These are phyloP conservation scores for Phanerodontia chrysosporium DNA, from an alignment of 768 basidiomycete species.

Conservation along the genomic window DNA sequence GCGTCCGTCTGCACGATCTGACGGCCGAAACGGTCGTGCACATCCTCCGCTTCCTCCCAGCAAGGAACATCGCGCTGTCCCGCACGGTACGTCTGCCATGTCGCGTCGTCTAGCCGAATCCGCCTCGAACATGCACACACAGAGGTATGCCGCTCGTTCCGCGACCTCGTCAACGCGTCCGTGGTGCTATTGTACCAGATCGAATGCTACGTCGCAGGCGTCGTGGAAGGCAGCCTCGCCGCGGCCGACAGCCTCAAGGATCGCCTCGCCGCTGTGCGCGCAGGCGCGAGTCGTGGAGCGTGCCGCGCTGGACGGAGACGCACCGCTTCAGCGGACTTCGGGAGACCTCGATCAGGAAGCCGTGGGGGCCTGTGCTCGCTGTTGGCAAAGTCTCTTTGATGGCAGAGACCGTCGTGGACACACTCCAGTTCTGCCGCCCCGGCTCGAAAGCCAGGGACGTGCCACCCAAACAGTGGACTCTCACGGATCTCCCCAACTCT, in stretches of 20 bases:
- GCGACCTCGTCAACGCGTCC: background rate
- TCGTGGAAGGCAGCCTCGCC: background rate
- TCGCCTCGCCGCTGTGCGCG: background rate
- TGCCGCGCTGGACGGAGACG: background rate
- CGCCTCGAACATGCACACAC: background rate
- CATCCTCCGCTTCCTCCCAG: background rate
- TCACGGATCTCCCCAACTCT: background rate
- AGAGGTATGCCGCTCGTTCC: background rate
- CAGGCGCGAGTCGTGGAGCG: background rate
- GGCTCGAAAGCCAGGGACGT: background rate
- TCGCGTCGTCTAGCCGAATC: background rate
- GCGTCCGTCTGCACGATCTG: background rate
- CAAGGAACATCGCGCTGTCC: background rate
- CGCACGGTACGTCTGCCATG: background rate
- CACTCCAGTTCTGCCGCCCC: background rate
- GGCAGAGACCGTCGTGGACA: background rate
- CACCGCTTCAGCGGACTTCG: background rate
- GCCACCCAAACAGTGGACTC: background rate
- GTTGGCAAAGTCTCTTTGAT: background rate
- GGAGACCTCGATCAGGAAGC: background rate
- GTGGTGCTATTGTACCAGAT: background rate
- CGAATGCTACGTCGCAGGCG: background rate
- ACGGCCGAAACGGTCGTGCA: background rate
- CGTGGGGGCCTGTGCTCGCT: background rate
- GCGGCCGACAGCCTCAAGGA: background rate